phyloP scores from a whole-genome alignment of 2,329 filamentous ascomycete species.

The Cercospora berteroae region DNA sequence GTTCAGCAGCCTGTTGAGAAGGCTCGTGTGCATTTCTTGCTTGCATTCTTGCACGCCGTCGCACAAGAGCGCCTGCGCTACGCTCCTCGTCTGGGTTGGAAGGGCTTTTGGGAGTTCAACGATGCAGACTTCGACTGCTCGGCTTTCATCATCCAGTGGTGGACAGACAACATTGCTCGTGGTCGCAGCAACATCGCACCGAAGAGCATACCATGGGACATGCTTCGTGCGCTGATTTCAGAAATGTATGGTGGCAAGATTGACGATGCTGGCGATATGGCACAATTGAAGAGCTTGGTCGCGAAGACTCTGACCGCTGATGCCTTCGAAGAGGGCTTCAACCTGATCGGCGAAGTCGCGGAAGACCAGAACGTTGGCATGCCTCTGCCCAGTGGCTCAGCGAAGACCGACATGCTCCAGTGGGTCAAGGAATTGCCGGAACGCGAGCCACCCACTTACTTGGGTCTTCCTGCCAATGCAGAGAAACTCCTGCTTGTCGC shows the following conservation, averaged over 20 bases:
- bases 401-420: slow-evolving; percentile 77
- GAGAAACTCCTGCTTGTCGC: slow-evolving; percentile 92
- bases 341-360: slow-evolving; percentile 67
- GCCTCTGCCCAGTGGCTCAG: slow-evolving; percentile 74
- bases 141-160: slow-evolving; percentile 90
- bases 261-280: slow-evolving; percentile 83
- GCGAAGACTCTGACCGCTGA: slow-evolving; percentile 75
- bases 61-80: slow-evolving; percentile 93
- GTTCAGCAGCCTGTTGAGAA: slow-evolving; percentile 86
- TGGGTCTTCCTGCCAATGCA: slow-evolving; percentile 90
- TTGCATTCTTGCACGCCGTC: slow-evolving; percentile 93
- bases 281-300: slow-evolving; percentile 70
- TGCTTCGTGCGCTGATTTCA: slow-evolving; percentile 83
- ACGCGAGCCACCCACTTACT: slow-evolving; percentile 90
- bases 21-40: slow-evolving; percentile 79
- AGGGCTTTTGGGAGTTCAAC: slow-evolving; percentile 99
- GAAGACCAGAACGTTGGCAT: slow-evolving; percentile 50
- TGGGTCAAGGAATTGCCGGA: slow-evolving; percentile 94
- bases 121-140: slow-evolving; percentile 99
- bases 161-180: slow-evolving; percentile 79
- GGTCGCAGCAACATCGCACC: slow-evolving; percentile 91
- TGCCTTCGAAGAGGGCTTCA: slow-evolving; percentile 90
- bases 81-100: slow-evolving; percentile 91
- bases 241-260: slow-evolving; percentile 99
- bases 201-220: slow-evolving; percentile 92